These are phyloP conservation scores for Seiridium cupressi DNA, from an alignment of 2,329 filamentous ascomycete species.

Conservation along the genomic window DNA sequence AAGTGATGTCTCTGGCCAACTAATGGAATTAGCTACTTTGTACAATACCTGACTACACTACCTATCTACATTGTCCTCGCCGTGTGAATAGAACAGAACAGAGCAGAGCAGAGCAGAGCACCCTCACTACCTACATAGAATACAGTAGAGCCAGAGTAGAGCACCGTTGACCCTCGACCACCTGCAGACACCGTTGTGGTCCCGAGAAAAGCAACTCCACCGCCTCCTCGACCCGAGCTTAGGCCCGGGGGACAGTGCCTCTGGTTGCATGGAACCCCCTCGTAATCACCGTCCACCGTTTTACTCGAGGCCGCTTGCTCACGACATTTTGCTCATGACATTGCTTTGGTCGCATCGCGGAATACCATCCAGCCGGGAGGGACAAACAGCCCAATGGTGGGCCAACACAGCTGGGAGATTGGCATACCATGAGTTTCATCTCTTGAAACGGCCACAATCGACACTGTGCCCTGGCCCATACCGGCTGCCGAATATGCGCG, in stretches of 20 bases:
- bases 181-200: constrained; percentile 1
- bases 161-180: constrained; percentile 10
- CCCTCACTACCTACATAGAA: too few relatives aligned
- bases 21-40: too few relatives aligned
- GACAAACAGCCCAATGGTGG: too few relatives aligned
- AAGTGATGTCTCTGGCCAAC: too few relatives aligned
- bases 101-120: background rate
- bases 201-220: background rate
- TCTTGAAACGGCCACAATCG: background rate
- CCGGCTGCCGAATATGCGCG: background rate
- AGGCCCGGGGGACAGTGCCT: background rate
- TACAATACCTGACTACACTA: too few relatives aligned
- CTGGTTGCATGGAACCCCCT: background rate
- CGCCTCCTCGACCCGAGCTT: background rate
- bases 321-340: too few relatives aligned
- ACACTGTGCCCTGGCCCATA: background rate
- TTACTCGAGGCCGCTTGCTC: background rate
- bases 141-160: background rate
- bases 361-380: too few relatives aligned
- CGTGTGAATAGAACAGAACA: too few relatives aligned
- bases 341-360: too few relatives aligned
- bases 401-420: too few relatives aligned
- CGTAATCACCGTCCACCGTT: background rate
- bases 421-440: background rate
- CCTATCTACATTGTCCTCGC: too few relatives aligned